A percentile compares a stretch with the other conserved stretches of the same genome.
These are phyloP conservation scores for Detonula confervacea DNA, from an alignment of 352 stramenopile species.

Conservation along the genomic window DNA sequence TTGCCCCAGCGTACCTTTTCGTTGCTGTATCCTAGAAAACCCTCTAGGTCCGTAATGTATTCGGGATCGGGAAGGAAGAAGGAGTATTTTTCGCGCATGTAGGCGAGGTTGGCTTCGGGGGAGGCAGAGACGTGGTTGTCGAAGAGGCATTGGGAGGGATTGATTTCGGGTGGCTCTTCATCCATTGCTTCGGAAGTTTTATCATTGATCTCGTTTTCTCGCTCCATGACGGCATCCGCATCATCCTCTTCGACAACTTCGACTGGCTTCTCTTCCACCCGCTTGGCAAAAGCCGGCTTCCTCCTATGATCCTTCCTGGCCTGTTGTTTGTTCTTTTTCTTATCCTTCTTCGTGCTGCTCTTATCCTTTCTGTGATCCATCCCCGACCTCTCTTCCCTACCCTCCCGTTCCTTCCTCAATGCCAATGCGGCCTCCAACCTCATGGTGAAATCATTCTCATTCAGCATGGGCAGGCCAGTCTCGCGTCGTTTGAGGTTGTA, in stretches of 20 bases:
- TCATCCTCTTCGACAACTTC: conserved; percentile 27
- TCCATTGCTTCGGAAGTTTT: conserved; percentile 13
- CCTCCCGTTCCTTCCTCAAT: conserved; percentile 71
- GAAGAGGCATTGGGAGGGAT: conserved; percentile 83
- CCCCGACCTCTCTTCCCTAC: conserved; percentile 47
- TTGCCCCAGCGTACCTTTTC: conserved; percentile 96
- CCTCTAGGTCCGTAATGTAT: conserved; percentile 90
- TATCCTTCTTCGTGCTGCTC: conserved; percentile 55
- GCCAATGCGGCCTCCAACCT: conserved; percentile 76
- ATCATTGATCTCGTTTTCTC: conserved; percentile 31
- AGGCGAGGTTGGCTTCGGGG: conserved; percentile 79
- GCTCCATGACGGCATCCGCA: background rate
- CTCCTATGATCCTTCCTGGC: conserved; percentile 42
- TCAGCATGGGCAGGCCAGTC: conserved; percentile 91
- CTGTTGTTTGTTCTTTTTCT: no score
- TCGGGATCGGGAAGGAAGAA: conserved; percentile 96
- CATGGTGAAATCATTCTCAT: conserved; percentile 85
- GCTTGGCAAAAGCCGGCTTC: conserved; percentile 42
- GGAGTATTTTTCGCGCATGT: conserved; percentile 93
- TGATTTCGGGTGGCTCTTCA: conserved; percentile 67
- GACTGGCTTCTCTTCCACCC: conserved; percentile 37
- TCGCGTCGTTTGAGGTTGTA: conserved; percentile 97
- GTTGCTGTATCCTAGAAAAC: conserved; percentile 91
- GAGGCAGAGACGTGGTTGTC: conserved; percentile 66
- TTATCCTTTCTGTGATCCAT: conserved; percentile 77